Percentiles rank a stretch among this genome's conserved stretches.
These are phyloP conservation scores for Podospora conica DNA, from an alignment of 495 filamentous ascomycete genomes.

Conservation along the genomic window DNA sequence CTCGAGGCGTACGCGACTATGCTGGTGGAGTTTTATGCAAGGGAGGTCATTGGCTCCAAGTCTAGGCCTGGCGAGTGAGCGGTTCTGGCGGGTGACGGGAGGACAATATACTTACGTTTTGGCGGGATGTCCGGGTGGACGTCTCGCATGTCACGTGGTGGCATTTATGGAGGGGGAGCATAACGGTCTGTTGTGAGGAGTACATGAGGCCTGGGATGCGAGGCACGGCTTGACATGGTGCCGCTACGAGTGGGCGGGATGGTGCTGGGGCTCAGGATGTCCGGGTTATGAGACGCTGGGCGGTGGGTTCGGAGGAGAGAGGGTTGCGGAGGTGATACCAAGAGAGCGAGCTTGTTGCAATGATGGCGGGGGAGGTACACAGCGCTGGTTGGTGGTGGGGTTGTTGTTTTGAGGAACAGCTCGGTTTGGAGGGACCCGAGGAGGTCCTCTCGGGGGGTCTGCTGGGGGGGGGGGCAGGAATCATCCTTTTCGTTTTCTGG, in stretches of 20 bases:
- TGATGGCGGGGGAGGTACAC: neutral
- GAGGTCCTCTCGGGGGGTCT: neutral
- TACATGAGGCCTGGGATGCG: neutral
- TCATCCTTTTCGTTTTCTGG: neutral
- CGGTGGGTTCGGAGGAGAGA: neutral
- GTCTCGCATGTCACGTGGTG: neutral
- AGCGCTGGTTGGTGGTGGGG: neutral
- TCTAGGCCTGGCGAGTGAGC: neutral
- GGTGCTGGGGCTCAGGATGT: neutral
- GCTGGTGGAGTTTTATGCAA: constrained; percentile 96
- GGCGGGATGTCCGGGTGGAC: neutral
- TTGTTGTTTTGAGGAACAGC: neutral
- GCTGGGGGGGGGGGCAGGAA: neutral
- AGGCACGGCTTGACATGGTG: neutral
- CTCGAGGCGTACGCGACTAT: constrained; percentile 97
- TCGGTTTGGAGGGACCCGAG: neutral
- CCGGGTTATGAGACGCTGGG: neutral
- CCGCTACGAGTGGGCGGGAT: neutral
- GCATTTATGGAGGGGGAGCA: neutral
- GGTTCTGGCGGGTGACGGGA: neutral
- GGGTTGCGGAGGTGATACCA: neutral
- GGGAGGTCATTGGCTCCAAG: constrained; percentile 60
- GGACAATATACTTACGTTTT: neutral
- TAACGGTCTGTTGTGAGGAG: neutral
- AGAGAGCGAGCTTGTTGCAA: neutral